A percentile compares a stretch with the other conserved stretches of the same genome.
phyloP scores from a whole-genome alignment of 2,329 filamentous ascomycete species.

The Sphaerulina musiva region DNA sequence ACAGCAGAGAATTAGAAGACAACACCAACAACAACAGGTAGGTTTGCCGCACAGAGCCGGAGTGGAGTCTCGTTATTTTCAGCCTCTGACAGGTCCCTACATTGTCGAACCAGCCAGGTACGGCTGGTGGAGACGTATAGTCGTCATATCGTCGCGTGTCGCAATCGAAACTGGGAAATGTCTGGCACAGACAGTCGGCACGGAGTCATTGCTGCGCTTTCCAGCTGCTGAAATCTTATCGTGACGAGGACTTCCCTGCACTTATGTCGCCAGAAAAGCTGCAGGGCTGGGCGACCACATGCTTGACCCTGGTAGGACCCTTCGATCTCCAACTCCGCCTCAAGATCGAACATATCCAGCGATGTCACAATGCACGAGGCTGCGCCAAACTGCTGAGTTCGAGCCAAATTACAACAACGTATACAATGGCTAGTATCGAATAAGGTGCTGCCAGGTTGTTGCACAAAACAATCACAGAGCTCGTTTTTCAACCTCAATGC shows the following conservation, averaged over 20 bases:
- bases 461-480: slow-evolving; percentile 6
- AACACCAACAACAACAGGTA: background rate
- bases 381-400: slow-evolving; percentile 13
- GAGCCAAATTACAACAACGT: slow-evolving; percentile 18
- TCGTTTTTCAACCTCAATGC: slow-evolving; percentile 8
- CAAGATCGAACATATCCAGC: slow-evolving; percentile 16
- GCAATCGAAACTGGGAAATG: slow-evolving; percentile 16
- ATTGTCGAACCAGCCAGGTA: slow-evolving; percentile 2
- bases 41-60: slow-evolving; percentile 8
- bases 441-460: slow-evolving; percentile 10
- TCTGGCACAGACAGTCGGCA: slow-evolving; percentile 10
- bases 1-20: background rate
- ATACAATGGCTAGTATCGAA: slow-evolving; percentile 11
- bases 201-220: slow-evolving; percentile 6
- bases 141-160: slow-evolving; percentile 18
- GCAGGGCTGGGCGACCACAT: slow-evolving; percentile 12
- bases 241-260: slow-evolving; percentile 13
- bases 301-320: slow-evolving; percentile 10
- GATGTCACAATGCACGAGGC: slow-evolving; percentile 14
- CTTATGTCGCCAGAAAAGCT: slow-evolving; percentile 11
- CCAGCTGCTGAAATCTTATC: slow-evolving; percentile 11
- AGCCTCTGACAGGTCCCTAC: slow-evolving; percentile 2
- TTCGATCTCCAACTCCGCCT: slow-evolving; percentile 18
- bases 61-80: slow-evolving; percentile 1
- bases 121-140: slow-evolving; percentile 5